Conservation (phyloP, 2,329 filamentous ascomycete genomes). For the Didymella glomerata region DNA sequence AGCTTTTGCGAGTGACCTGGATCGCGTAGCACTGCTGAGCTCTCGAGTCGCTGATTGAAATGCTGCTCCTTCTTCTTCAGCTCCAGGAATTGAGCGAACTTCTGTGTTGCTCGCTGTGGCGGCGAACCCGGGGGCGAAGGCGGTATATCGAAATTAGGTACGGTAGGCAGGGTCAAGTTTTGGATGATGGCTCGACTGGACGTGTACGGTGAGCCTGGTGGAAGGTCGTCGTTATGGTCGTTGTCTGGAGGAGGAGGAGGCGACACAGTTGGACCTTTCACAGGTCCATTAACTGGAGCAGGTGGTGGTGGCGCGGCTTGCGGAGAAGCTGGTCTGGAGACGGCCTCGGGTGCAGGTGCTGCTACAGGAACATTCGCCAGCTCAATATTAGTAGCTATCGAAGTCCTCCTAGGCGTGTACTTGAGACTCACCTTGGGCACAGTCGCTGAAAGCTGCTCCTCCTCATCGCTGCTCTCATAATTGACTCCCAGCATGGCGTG, state of each 20-base stretch:
- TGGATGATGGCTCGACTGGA: conserved; percentile 70
- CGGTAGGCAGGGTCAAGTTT: conserved; percentile 75
- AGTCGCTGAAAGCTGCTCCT: conserved; percentile 51
- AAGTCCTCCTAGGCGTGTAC: conserved; percentile 37
- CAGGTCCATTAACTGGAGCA: conserved; percentile 36
- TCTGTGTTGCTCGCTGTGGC: conserved; percentile 62
- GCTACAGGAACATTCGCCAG: conserved; percentile 36
- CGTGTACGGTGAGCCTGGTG: conserved; percentile 70
- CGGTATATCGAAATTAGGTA: conserved; percentile 78
- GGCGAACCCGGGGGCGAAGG: conserved; percentile 70
- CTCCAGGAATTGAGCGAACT: conserved; percentile 76
- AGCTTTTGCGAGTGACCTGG: conserved; percentile 77
- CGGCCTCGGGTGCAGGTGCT: conserved; percentile 23
- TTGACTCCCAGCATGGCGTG: conserved; percentile 53
- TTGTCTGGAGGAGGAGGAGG: conserved; percentile 30
- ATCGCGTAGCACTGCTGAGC: conserved; percentile 73
- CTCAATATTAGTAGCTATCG: conserved; percentile 60
- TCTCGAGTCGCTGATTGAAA: conserved; percentile 78
- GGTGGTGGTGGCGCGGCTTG: conserved; percentile 20
- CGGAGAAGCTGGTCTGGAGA: conserved; percentile 18
- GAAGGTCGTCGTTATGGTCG: conserved; percentile 25
- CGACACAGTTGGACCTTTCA: conserved; percentile 40
- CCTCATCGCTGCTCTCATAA: conserved; percentile 58
- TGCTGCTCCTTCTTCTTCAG: conserved; percentile 80
- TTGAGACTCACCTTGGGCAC: conserved; percentile 51